A percentile compares a stretch with the other conserved stretches of the same genome.
Conservation (phyloP, 2,329 filamentous ascomycete genomes). For the Alternaria consortialis region DNA sequence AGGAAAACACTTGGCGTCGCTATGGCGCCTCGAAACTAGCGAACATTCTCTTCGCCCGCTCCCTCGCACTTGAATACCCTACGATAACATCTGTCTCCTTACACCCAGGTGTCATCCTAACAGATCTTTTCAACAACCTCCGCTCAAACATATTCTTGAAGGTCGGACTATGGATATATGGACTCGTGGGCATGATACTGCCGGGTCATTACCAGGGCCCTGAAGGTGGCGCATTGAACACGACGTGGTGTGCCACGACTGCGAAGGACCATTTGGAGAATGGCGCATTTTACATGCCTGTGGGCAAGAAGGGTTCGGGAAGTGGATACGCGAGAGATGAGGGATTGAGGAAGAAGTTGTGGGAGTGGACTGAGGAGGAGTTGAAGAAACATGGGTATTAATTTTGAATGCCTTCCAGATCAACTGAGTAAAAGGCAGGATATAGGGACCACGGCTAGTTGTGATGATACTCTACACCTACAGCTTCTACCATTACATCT, state of each 20-base stretch:
- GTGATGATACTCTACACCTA: neutral
- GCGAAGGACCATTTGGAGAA: conserved; percentile 48
- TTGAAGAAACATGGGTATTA: conserved; percentile 45
- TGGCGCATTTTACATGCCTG: conserved; percentile 55
- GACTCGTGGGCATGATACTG: conserved; percentile 30
- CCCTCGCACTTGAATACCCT: conserved; percentile 57
- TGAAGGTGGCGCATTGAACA: conserved; percentile 51
- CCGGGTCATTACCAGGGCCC: conserved; percentile 42
- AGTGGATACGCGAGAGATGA: conserved; percentile 38
- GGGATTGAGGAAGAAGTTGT: conserved; percentile 49
- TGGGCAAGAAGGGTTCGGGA: conserved; percentile 37
- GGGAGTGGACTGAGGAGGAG: conserved; percentile 51
- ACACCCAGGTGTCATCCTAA: conserved; percentile 61
- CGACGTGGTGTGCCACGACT: conserved; percentile 55
- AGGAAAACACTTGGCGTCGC: conserved; percentile 45
- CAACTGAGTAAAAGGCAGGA: neutral
- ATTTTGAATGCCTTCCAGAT: neutral
- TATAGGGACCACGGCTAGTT: neutral
- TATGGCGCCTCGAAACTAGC: conserved; percentile 63
- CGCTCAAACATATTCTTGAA: conserved; percentile 36
- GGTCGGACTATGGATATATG: conserved; percentile 37
- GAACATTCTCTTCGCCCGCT: conserved; percentile 58
- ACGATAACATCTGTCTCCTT: conserved; percentile 55
- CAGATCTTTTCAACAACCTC: conserved; percentile 52
- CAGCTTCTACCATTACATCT: neutral